phyloP scores from a whole-genome alignment of 2,329 filamentous ascomycete species.

The Fusarium oligoseptatum region DNA sequence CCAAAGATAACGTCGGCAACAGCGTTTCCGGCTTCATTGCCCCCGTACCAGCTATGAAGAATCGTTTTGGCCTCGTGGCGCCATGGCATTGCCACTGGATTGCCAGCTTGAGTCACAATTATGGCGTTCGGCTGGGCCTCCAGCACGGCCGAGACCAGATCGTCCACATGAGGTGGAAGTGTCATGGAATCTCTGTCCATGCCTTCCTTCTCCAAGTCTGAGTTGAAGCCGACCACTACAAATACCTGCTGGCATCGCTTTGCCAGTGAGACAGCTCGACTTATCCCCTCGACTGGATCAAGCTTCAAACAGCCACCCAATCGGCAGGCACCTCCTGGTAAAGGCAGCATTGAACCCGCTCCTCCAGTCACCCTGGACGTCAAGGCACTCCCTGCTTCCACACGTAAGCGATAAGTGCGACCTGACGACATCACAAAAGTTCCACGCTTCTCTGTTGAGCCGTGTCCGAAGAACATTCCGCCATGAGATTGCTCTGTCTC shows the following conservation, averaged over 20 bases:
- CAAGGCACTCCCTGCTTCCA: slow-evolving; percentile 24
- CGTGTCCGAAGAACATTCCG: slow-evolving; percentile 53
- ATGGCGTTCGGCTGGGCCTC: slow-evolving; percentile 17
- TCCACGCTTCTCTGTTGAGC: slow-evolving; percentile 49
- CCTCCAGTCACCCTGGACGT: slow-evolving; percentile 23
- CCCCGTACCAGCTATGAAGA: slow-evolving; percentile 32
- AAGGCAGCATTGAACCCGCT: slow-evolving; percentile 11
- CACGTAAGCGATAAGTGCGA: slow-evolving; percentile 18
- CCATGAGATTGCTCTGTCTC: slow-evolving; percentile 47
- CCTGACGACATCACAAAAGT: slow-evolving; percentile 8
- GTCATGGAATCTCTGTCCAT: slow-evolving; percentile 27
- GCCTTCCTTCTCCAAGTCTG: slow-evolving; percentile 31
- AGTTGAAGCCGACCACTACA: slow-evolving; percentile 22
- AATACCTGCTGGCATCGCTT: slow-evolving; percentile 22
- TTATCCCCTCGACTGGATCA: slow-evolving; percentile 11
- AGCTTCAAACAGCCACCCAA: slow-evolving; percentile 31
- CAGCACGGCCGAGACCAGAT: slow-evolving; percentile 22
- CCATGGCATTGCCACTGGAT: slow-evolving; percentile 33
- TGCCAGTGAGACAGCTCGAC: slow-evolving; percentile 9
- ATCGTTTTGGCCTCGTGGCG: slow-evolving; percentile 11
- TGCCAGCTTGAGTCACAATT: slow-evolving; percentile 29
- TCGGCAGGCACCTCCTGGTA: slow-evolving; percentile 34
- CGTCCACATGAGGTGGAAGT: slow-evolving; percentile 21
- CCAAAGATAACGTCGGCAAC: slow-evolving; percentile 29
- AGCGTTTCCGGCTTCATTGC: slow-evolving; percentile 28